Evolutionary conservation across 1,139 yeast genomes (phyloP).

Genomic region (Yamadazyma songkhlaensis): DNA sequence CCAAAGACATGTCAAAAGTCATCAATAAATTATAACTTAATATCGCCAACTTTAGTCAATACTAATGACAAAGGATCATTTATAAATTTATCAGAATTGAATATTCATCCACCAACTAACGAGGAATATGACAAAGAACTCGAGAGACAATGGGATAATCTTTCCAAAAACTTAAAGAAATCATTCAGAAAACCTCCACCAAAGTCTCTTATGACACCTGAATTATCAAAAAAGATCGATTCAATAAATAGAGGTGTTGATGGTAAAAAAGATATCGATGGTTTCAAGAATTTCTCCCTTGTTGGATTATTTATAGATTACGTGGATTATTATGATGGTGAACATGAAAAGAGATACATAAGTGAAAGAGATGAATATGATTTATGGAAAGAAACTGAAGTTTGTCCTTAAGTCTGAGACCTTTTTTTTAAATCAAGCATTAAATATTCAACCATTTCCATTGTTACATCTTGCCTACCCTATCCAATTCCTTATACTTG

Average conservation of each 20-base stretch:
- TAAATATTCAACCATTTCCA: neutral
- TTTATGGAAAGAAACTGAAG: conserved; percentile 74
- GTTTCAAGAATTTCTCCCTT: conserved; percentile 66
- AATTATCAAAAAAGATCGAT: conserved; percentile 57
- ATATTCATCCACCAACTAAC: conserved; percentile 47
- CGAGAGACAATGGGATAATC: conserved; percentile 56
- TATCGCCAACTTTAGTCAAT: conserved; percentile 25
- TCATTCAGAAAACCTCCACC: conserved; percentile 75
- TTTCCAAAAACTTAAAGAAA: conserved; percentile 59
- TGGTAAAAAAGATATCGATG: conserved; percentile 68
- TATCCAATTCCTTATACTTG: too few species aligned
- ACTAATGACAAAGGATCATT: conserved; percentile 22
- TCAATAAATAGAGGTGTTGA: conserved; percentile 80
- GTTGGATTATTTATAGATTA: conserved; percentile 67
- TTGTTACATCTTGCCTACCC: too few species aligned
- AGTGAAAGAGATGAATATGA: conserved; percentile 55
- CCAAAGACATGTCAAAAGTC: conserved; percentile 5
- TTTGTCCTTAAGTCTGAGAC: conserved; percentile 53
- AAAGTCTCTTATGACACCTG: conserved; percentile 55
- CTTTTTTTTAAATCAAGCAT: neutral
- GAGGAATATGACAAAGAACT: conserved; percentile 70
- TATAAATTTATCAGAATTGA: conserved; percentile 18
- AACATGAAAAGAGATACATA: conserved; percentile 53
- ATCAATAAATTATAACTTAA: conserved; percentile 23
- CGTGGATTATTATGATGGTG: conserved; percentile 69